Evolutionary conservation across 306 rosid genomes (phyloP), one percentile per base, ranked within the genome.

Genomic region (Hylodesmum podocarpum): DNA sequence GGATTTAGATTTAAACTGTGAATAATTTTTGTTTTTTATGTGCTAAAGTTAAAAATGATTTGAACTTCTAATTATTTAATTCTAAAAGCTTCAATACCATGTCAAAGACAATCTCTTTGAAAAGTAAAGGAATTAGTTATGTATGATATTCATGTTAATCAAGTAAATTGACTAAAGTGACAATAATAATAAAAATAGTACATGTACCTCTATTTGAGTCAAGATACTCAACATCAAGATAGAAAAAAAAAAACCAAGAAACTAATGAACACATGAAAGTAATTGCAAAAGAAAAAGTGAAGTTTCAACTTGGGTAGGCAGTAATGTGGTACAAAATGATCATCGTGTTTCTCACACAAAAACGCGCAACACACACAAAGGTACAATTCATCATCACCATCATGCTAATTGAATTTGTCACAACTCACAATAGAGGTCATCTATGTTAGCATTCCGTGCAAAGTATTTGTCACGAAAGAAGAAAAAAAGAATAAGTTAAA

Each of bases 351-450:
- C 63, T 55, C 36, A 25, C 18, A 57, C 19, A 25, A 55, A 55
- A 3, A 55, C 16, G 18, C 16, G 3, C 34, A 54, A 54, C 62
- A 24, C 34, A 54, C 34, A 12, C 2, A 24, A 12, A 6, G 3
- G 4, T 3, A 33, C 37, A 33, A 33, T 2, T 33, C 80, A 51
- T 33, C 54, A 46, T 28, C 18, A 77, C 59, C 14, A 44, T 77
- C 24, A 57, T 57, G 68, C 59, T 66, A 66, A 58, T 51, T 49
- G 77, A 54, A 57, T 55, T 54, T 54, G 15, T 54, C 33, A 24
- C n/a, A 22, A 22, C 75, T 29, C 18, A 11, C 16, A 74, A 22
- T n/a, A 29, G 4, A 27, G 22, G 8, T 21, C 18, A 50, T 28
- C 19, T 34, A 64, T 19, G 44, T 73, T 28, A 80, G 27, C 27